Evolutionary conservation across 2,329 filamentous ascomycete genomes (phyloP).

Genomic region (Diaporthe destruens): DNA sequence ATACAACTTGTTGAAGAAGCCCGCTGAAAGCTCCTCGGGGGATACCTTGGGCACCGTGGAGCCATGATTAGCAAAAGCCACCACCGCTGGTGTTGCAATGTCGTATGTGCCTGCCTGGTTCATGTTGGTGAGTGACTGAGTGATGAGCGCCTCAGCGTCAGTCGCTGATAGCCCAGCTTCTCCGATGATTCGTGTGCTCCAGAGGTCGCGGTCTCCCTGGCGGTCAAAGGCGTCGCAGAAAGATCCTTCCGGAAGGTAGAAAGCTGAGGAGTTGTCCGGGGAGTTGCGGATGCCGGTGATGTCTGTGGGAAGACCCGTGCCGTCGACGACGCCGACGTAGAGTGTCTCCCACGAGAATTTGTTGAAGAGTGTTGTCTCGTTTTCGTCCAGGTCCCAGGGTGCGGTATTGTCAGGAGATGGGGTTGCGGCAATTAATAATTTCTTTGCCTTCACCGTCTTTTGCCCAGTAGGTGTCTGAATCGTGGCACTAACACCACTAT

Average conservation of each 20-base stretch:
- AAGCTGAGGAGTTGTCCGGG: constrained; percentile 9
- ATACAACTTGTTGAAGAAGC: constrained; percentile 28
- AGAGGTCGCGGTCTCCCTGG: constrained; percentile 13
- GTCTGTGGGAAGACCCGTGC: constrained; percentile 12
- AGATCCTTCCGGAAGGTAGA: constrained; percentile 22
- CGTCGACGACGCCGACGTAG: constrained; percentile 31
- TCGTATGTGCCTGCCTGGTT: constrained; percentile 30
- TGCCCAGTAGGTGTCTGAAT: constrained; percentile 45
- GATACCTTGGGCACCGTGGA: constrained; percentile 26
- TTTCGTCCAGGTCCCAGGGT: constrained; percentile 49
- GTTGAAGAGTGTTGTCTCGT: constrained; percentile 44
- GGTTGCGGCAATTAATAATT: constrained; percentile 52
- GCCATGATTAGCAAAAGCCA: constrained; percentile 29
- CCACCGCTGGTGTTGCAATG: neutral
- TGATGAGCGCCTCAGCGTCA: constrained; percentile 15
- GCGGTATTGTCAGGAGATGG: constrained; percentile 49
- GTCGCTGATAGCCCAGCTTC: neutral
- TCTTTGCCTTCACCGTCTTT: constrained; percentile 49
- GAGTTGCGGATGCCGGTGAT: constrained; percentile 30
- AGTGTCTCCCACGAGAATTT: constrained; percentile 36
- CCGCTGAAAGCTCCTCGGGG: constrained; percentile 9
- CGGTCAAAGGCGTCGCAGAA: constrained; percentile 35
- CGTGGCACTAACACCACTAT: constrained; percentile 44
- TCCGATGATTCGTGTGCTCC: constrained; percentile 15
- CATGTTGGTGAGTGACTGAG: constrained; percentile 1